Base-by-base conservation (phyloP, 495 filamentous ascomycete species). In the Penicillium longicatenatum region DNA sequence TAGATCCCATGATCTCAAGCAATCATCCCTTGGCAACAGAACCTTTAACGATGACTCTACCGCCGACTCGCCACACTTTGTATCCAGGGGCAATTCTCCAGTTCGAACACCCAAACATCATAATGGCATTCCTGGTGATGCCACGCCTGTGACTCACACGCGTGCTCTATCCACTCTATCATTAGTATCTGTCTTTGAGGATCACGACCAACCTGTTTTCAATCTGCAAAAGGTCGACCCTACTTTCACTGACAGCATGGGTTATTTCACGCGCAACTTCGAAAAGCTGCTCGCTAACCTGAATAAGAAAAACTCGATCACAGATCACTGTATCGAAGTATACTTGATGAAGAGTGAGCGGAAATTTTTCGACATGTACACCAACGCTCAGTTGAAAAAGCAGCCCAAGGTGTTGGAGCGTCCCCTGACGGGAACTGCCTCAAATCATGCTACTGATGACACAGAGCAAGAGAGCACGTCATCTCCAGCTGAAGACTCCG, bases 161-260 rank as follows among this genome's bases (percentile, higher is more conserved):
- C 37, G 37, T n/a, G 14, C 6, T 12, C 14, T 39, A 16, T 39
- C 37, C 16, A 39, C 14, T 11, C 16, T 39, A 0, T 39, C 37
- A 6, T 11, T 39, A 16, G 37, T 39, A 2, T 78, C 81, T 43
- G 75, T 80, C 26, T 82, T 80, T 2, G 79, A 88, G 7, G 77
- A 85, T n/a, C 83, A 83, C 14, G 84, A 85, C 47, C 78, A 82
- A 58, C 83, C 82, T 19, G 84, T 89, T 57, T 84, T 83, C 57
- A 82, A 83, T 57, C 77, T 89, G 11, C 86, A 89, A 61, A 83
- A 88, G 50, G 85, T 89, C 4, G 84, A 88, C 53, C 86, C 86
- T 9, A 87, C 83, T 73, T 90, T 90, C 73, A 89, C 85, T 4
- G 87, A 90, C 61, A 79, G 82, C 21, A 84, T 77, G 42, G 87